These are phyloP conservation scores for Calonectria naviculata DNA, from an alignment of 2,329 filamentous ascomycete species.

Conservation along the genomic window DNA sequence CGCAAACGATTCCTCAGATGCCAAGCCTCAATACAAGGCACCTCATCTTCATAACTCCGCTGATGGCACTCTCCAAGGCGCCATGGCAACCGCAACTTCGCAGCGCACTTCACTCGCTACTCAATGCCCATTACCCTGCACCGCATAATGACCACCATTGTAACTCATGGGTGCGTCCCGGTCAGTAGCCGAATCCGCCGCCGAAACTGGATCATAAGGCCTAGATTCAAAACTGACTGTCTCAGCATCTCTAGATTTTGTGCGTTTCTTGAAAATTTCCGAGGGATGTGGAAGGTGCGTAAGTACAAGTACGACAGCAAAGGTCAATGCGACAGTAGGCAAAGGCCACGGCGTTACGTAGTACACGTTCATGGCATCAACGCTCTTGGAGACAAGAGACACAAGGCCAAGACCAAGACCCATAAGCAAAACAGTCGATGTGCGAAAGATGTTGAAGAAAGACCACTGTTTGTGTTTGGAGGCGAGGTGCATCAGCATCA, in stretches of 20 bases:
- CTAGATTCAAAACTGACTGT: not conserved
- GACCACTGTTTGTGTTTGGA: slow-evolving; percentile 8
- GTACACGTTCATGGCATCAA: no score
- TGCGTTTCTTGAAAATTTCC: not conserved
- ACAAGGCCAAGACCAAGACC: slow-evolving; percentile 4
- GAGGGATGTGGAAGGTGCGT: slow-evolving; percentile 43
- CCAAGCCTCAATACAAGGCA: no score
- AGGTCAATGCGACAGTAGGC: slow-evolving; percentile 9
- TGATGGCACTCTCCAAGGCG: no score
- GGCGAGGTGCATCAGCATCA: not conserved
- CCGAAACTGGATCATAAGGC: not conserved
- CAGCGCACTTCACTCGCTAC: not conserved
- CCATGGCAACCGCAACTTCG: no score
- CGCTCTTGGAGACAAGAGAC: not conserved
- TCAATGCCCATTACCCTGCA: not conserved
- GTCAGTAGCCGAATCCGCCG: not conserved
- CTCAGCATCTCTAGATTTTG: not conserved
- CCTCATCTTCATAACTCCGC: no score
- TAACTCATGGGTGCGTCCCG: not conserved
- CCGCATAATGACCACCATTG: not conserved
- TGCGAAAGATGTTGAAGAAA: slow-evolving; percentile 10
- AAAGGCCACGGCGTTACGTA: slow-evolving; percentile 11
- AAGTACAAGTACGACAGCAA: slow-evolving; percentile 29
- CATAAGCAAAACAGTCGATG: not conserved
- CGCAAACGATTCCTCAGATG: no score